phyloP scores from a whole-genome alignment of 2,329 filamentous ascomycete species.

The Fusarium penzigii region DNA sequence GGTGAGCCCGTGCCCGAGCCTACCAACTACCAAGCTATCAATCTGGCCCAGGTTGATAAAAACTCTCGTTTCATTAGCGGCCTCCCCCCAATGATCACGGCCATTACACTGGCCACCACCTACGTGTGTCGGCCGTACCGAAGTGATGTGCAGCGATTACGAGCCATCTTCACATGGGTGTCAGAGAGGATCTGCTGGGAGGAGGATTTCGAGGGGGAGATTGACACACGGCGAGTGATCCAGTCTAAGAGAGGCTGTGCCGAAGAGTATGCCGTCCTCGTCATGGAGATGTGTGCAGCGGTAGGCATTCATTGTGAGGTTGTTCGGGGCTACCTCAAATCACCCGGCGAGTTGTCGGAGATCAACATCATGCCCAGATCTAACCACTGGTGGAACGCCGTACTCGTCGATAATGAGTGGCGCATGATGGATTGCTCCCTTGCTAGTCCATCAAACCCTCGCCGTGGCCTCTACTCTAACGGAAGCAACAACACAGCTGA shows the following conservation, averaged over 20 bases:
- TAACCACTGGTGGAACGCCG: conserved; percentile 98
- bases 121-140: conserved; percentile 94
- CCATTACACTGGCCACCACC: conserved; percentile 79
- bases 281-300: conserved; percentile 90
- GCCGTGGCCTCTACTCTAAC: conserved; percentile 74
- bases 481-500: conserved; percentile 72
- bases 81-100: conserved; percentile 78
- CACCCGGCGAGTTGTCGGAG: conserved; percentile 81
- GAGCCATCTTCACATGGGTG: conserved; percentile 97
- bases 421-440: conserved; percentile 93
- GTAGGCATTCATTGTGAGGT: conserved; percentile 87
- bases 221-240: conserved; percentile 82
- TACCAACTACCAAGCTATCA: conserved; percentile 77
- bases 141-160: conserved; percentile 87
- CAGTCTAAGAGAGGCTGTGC: conserved; percentile 81
- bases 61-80: conserved; percentile 87
- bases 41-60: conserved; percentile 89
- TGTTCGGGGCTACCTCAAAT: conserved; percentile 86
- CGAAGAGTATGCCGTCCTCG: conserved; percentile 85
- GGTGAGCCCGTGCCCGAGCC: conserved; percentile 81
- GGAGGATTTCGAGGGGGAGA: conserved; percentile 83
- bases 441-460: conserved; percentile 87
- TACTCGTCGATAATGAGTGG: conserved; percentile 93
- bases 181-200: conserved; percentile 96
- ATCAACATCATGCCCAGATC: conserved; percentile 79